Base-by-base conservation (phyloP, 768 basidiomycete genomes). In the Trametes villosa region DNA sequence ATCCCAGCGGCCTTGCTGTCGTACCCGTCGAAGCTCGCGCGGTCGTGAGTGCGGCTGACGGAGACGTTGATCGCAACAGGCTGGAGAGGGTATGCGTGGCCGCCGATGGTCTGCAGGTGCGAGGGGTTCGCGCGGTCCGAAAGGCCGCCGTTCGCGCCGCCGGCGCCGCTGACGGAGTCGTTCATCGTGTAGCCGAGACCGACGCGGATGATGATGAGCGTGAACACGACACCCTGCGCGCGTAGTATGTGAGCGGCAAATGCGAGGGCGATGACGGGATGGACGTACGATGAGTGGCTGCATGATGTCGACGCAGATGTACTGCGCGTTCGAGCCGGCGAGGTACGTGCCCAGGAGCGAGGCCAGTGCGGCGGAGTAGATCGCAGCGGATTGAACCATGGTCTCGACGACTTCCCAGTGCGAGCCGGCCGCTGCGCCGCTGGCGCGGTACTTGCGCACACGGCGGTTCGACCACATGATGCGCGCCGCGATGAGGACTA, bases 181-280 rank as follows among this genome's bases (percentile, higher is more conserved):
- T 63, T 58, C 49, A 63, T 40, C n/a, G 62, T 63, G 62, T 55
- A 63, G 15, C 62, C 63, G 34, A 64, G 59, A 13, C 63, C 63
- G 36, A 64, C 59, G 24, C 58, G 63, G 50, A 64, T 60, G 50
- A 64, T 64, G 38, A 64, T 64, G 31, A 64, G 49, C 12, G 59
- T 64, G 49, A 64, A 64, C 9, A 64, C 63, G 29, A 60, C 45
- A 44, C 63, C 63, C 63, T 64, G 26, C 18, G 12, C 0, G n/a
- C 2, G 27, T 26, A 24, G 18, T 9, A 22, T n/a, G 15, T 18
- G 34, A 12, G 24, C 18, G 15, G 31, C 4, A 48, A 13, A 2
- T 22, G 8, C 4, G 24, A 18, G 27, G 1, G 26, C 1, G 17
- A 11, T 26, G 2, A 30, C 3, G 30, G 30, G 40, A n/a, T 2